Evolutionary conservation across 352 stramenopile genomes (phyloP).

Genomic region (Pelagophyceae sp.): DNA sequence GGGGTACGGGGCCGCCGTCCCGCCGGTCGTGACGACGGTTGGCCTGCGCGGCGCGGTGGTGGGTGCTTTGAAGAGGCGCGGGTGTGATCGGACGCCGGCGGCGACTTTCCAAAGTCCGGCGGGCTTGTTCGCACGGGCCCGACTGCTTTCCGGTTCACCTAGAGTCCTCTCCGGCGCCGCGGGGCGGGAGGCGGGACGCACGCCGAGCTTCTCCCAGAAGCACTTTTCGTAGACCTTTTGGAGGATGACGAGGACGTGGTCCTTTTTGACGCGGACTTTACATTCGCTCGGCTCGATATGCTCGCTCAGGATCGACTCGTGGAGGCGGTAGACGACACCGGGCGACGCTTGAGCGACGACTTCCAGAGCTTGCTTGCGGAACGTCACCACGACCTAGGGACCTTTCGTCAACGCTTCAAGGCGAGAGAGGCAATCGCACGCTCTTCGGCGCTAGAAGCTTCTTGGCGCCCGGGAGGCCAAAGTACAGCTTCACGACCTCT

Average conservation of each 20-base stretch:
- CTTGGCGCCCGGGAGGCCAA: not conserved
- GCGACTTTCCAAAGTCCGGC: slow-evolving; percentile 7
- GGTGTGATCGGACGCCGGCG: not conserved
- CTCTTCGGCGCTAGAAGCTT: not conserved
- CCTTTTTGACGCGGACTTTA: slow-evolving; percentile 13
- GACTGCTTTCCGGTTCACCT: slow-evolving; percentile 4
- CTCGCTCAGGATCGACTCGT: slow-evolving; percentile 15
- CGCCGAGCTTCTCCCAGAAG: not conserved
- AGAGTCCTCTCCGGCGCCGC: not conserved
- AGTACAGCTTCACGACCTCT: not conserved
- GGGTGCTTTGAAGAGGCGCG: not conserved
- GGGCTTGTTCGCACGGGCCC: slow-evolving; percentile 3
- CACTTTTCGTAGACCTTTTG: not conserved
- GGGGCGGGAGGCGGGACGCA: too few species aligned
- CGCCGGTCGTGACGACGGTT: not conserved
- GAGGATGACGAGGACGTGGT: slow-evolving; percentile 16
- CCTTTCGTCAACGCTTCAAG: too few species aligned
- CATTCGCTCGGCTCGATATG: not conserved
- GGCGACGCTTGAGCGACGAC: not conserved
- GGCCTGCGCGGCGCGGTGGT: not conserved
- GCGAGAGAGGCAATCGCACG: too few species aligned
- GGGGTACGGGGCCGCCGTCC: not conserved
- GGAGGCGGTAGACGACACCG: not conserved
- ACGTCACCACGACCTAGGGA: not conserved
- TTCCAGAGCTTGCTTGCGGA: slow-evolving; percentile 1